Conservation (phyloP, 2,329 filamentous ascomycete genomes). For the Fusarium sp. region DNA sequence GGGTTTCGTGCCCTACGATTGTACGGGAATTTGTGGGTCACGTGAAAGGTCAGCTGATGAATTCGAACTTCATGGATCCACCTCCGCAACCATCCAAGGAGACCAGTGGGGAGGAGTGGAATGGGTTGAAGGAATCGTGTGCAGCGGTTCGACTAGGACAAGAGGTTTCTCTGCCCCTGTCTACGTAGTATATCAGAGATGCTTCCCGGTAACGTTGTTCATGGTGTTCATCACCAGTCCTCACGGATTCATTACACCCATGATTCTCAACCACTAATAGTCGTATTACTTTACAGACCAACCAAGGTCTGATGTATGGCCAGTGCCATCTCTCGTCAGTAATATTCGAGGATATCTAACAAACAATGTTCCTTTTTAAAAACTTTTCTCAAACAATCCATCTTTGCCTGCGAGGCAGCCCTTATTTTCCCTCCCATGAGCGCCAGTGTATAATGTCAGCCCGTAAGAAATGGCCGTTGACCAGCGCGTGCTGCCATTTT, state of each 20-base stretch:
- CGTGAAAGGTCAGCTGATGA: conserved; percentile 15
- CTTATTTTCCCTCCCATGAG: conserved; percentile 31
- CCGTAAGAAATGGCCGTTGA: conserved; percentile 24
- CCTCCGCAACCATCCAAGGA: neutral
- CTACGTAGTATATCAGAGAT: neutral
- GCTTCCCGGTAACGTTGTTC: neutral
- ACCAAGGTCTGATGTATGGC: neutral
- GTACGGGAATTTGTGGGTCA: conserved; percentile 10
- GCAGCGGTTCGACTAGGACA: neutral
- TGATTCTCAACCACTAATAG: neutral
- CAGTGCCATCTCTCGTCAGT: conserved; percentile 9
- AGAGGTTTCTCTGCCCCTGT: neutral
- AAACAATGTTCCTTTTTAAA: neutral
- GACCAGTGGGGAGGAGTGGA: neutral
- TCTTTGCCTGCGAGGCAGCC: conserved; percentile 34
- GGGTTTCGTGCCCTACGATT: conserved; percentile 51
- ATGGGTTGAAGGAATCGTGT: neutral
- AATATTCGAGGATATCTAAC: conserved; percentile 27
- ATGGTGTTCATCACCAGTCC: neutral
- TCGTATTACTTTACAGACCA: neutral
- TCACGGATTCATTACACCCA: neutral
- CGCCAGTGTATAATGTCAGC: conserved; percentile 22
- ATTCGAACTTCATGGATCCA: neutral
- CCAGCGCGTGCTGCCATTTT: conserved; percentile 37
- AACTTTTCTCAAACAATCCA: conserved; percentile 25